phyloP scores from a whole-genome alignment of 129 eudicot genomes.

The Saussurea involucrata region DNA sequence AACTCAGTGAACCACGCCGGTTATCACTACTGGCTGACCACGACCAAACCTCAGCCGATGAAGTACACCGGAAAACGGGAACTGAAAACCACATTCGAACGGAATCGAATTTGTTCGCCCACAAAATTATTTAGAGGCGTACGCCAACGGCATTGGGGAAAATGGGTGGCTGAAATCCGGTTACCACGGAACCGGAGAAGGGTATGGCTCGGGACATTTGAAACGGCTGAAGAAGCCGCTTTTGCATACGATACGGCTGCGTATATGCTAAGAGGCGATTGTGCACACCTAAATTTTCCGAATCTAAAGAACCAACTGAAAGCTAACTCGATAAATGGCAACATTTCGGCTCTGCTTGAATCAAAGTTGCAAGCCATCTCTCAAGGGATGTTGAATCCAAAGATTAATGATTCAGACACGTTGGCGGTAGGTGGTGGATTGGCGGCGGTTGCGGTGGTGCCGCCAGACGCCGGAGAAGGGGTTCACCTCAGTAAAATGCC shows the following conservation, averaged over 20 bases:
- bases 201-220: slow-evolving; percentile 89
- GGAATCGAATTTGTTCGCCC: slow-evolving; percentile 18
- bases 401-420: slow-evolving; percentile 9
- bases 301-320: slow-evolving; percentile 60
- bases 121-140: slow-evolving; percentile 78
- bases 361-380: slow-evolving; percentile 59
- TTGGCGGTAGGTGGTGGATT: not conserved
- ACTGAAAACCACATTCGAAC: not conserved
- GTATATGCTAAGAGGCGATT: slow-evolving; percentile 74
- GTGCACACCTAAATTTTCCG: slow-evolving; percentile 79
- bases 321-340: slow-evolving; percentile 41
- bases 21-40: slow-evolving; percentile 34
- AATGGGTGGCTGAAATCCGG: slow-evolving; percentile 93
- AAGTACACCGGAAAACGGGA: slow-evolving; percentile 30
- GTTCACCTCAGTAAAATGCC: slow-evolving; percentile 88
- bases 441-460: slow-evolving; percentile 12
- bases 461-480: slow-evolving; percentile 38
- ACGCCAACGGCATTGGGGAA: slow-evolving; percentile 94
- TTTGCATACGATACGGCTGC: slow-evolving; percentile 91
- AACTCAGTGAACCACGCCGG: slow-evolving; percentile 2
- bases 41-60: slow-evolving; percentile 57
- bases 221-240: slow-evolving; percentile 88
- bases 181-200: slow-evolving; percentile 75
- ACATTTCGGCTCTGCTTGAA: slow-evolving; percentile 67
- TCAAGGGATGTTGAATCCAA: slow-evolving; percentile 6